Base-by-base conservation (phyloP, 2,329 filamentous ascomycete genomes). In the Amauroascus niger region DNA sequence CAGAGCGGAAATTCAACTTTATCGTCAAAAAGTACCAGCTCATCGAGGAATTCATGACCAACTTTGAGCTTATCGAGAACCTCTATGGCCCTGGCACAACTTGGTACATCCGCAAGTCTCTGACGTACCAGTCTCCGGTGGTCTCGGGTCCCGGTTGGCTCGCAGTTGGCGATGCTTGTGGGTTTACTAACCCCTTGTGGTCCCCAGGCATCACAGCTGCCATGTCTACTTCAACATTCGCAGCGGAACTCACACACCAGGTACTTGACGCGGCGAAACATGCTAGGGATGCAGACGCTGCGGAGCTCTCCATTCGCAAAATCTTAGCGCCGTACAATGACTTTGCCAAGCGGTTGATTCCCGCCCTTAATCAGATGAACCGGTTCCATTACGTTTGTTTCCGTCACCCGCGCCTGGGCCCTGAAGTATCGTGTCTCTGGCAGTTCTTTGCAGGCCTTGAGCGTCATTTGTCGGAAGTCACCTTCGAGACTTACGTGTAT, bases 161-260 rank as follows among this genome's bases (percentile, higher is more conserved):
- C 16, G 64, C 64, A 5, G 61, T 65, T 37, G 63, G 63, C n/a
- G 59, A 65, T 43, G 60, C 63, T 2, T 56, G 55, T 33, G 63
- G 63, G 6, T 65, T 65, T 49, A 65, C 63, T 7, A 65, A 65
- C 47, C 63, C 63, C 2, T 44, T 65, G 8, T 61, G 56, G 37
- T 65, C 63, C 1, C 63, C 63, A 6, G 62, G 63, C 20, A 65
- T 65, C 51, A 64, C 63, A 35, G 60, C 56, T 22, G 58, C 55
- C 18, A 63, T 62, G 49, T 45, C 49, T 24, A 52, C 58, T 6
- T 57, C 55, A 14, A 55, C 53, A 11, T 58, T 48, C 44, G 57
- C 56, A 24, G 59, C 58, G n/a, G 58, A 62, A 52, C 57, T 57
- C 40, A 61, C 60, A 8, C 33, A 22, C 24, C 39, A 49, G 14